These are phyloP conservation scores for Yamadazyma laniorum DNA, from an alignment of 805 yeast genomes.

Conservation along the genomic window DNA sequence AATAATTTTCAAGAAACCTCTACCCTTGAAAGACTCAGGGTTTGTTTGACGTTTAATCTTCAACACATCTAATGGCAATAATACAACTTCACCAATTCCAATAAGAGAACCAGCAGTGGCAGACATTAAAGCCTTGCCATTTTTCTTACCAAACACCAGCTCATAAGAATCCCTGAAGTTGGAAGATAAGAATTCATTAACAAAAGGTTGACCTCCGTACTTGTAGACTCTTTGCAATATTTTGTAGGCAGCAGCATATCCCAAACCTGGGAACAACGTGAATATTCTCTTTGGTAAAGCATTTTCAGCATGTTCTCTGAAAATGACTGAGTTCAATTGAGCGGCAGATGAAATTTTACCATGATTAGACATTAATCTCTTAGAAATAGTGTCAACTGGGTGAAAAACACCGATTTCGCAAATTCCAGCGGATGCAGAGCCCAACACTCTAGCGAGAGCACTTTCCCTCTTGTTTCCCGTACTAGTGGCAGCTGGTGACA, in stretches of 20 bases:
- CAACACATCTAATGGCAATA: conserved; percentile 92
- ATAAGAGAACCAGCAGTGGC: conserved; percentile 97
- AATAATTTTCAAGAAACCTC: conserved; percentile 87
- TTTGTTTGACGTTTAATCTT: conserved; percentile 99
- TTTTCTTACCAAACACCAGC: conserved; percentile 79
- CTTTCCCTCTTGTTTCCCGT: conserved; percentile 68
- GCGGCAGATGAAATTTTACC: conserved; percentile 59
- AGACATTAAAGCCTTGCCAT: conserved; percentile 94
- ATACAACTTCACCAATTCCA: conserved; percentile 96
- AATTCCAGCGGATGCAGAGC: conserved; percentile 98
- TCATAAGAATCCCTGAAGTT: conserved; percentile 74
- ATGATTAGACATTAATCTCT: conserved; percentile 86
- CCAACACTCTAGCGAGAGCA: conserved; percentile 85
- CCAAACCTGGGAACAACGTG: conserved; percentile 95
- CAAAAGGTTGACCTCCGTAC: conserved; percentile 99
- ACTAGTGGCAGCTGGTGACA: conserved; percentile 30
- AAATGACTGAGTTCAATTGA: conserved; percentile 82
- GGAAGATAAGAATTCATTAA: conserved; percentile 82
- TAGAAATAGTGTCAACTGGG: conserved; percentile 97
- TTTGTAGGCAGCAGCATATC: conserved; percentile 97
- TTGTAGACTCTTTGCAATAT: conserved; percentile 96
- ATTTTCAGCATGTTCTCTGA: conserved; percentile 75
- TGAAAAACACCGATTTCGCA: conserved; percentile 96
- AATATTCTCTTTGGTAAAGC: conserved; percentile 68
- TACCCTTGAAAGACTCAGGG: conserved; percentile 99